Evolutionary conservation across 2,329 filamentous ascomycete species (phyloP), one percentile per base, ranked within the genome.

Genomic region (Aspergillus sp.): DNA sequence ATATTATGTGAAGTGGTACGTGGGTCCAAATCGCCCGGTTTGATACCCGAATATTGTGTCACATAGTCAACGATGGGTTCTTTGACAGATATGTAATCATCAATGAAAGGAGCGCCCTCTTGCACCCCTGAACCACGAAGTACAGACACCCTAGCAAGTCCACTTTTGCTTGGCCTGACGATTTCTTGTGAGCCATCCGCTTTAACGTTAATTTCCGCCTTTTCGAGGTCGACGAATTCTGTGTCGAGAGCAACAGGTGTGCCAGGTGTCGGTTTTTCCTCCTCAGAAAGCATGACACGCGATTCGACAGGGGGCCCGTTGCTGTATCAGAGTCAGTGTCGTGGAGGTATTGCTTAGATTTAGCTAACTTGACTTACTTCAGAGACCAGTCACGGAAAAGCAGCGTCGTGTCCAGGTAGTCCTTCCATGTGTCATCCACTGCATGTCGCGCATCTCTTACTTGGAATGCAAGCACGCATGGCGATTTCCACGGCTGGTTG

Each of bases 61-160:
- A 99, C 81, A 71, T 98, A 97, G 77, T 99, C 95, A 58, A 98
- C 90, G 23, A 99, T 91, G 0, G 89, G 88, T 70, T 98, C 95
- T 59, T 88, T 88, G 67, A 96, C 93, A 33, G 87, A 87, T 61
- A 99, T 96, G 73, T 99, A 99, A 76, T 99, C 95, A 70, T 99
- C 95, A 62, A 99, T 96, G 70, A 98, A 98, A 0, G 95, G 91
- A 0, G 88, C 74, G 0, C 92, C 92, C 72, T 96, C 91, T 40
- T 89, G 79, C 62, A 88, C 83, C 19, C 92, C 93, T 0, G 74
- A 77, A 8, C 93, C 93, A 23, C 96, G 86, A 12, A 98, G 83
- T 1, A 97, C 91, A 0, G 93, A 98, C 2, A 96, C 91, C 60
- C 95, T 87, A n/a, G 93, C 95, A 12, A 99, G 84, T 0, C 93